Base-by-base conservation (phyloP, 805 yeast genomes). In the Saturnispora galanensis region DNA sequence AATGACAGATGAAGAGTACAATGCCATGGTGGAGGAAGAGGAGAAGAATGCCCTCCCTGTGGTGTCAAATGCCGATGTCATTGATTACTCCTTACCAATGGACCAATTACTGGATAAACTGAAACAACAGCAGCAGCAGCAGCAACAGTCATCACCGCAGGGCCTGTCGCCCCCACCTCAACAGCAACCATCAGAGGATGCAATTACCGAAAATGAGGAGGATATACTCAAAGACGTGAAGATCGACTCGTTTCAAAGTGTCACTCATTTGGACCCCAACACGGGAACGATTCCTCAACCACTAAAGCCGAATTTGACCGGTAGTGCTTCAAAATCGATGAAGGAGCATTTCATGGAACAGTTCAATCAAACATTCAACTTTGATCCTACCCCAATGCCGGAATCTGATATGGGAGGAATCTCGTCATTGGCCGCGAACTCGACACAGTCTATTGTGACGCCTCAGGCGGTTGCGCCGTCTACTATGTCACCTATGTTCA, bases 61-160 rank as follows among this genome's bases (percentile, higher is more conserved):
- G 13, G 38, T 26, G n/a, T 31, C 28, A 7, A 37, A 31, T 21
- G 31, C 39, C 2, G 34, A 42, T 26, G 41, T 59, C 26, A 52
- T 82, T 26, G 90, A 84, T 56, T 65, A 73, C 42, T 71, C 83
- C 1, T 63, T 84, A 16, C 89, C 93, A 6, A 84, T 84, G 94
- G 85, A 81, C 54, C 86, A 84, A 56, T 59, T 84, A 28, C 54
- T 84, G 37, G 65, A 66, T 44, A 69, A 68, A 44, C 59, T 78
- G 52, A 65, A 67, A 13, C 52, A 60, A 26, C 44, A 42, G 8
- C 29, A 41, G n/a, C 34, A 41, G 13, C 42, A 21, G 16, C n/a
- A n/a, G n/a, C 47, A 30, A n/a, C 39, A 17, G 2, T 40, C 21
- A 21, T 38, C 35, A 31, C 44, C 16, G 8, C n/a, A 8, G 10